Base-by-base conservation (phyloP, 2,329 filamentous ascomycete species). In the Dothiorella sarmentorum region DNA sequence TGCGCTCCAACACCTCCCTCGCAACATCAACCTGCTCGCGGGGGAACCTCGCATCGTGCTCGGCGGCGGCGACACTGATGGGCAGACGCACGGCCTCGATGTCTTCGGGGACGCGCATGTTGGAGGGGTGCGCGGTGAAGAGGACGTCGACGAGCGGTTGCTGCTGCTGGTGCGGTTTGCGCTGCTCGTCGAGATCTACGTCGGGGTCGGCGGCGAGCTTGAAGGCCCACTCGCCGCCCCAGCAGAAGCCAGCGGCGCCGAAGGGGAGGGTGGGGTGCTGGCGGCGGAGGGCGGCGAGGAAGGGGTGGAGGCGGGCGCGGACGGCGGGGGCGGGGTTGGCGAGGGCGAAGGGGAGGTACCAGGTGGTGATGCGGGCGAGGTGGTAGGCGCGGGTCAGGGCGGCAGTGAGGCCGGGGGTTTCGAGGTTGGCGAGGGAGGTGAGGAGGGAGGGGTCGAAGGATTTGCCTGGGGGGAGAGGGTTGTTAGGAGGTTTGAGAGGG, bases 221-320 rank as follows among this genome's bases (percentile, higher is more conserved):
- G 53, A 56, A 56, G 2, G 18, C 10, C 53, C 53, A 56, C n/a
- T 45, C 24, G 11, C 53, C 53, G 53, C 53, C 53, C 71, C 70
- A 71, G 58, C 68, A 72, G 61, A 71, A 75, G 6, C 71, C 72
- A 2, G 71, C 71, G 5, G 65, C 67, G 24, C 69, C 71, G 33
- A 74, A 53, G 9, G 40, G 27, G 2, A 56, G 26, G n/a, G 11
- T 4, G 3, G 0, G 66, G 67, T 24, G 63, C 66, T 53, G 69
- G 65, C 18, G 22, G 62, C 67, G 67, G 7, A 73, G 58, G 13
- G 38, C 29, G 27, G 27, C 38, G 27, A 56, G 15, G 42, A 56
- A 56, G 29, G 53, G 42, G 40, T 44, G 26, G 6, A 56, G 40
- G 15, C 42, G 38, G 24, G 38, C 40, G 18, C 29, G 53, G 17